Conservation (phyloP, 1,284 basidiomycete genomes). For the Trametes pubescens region DNA sequence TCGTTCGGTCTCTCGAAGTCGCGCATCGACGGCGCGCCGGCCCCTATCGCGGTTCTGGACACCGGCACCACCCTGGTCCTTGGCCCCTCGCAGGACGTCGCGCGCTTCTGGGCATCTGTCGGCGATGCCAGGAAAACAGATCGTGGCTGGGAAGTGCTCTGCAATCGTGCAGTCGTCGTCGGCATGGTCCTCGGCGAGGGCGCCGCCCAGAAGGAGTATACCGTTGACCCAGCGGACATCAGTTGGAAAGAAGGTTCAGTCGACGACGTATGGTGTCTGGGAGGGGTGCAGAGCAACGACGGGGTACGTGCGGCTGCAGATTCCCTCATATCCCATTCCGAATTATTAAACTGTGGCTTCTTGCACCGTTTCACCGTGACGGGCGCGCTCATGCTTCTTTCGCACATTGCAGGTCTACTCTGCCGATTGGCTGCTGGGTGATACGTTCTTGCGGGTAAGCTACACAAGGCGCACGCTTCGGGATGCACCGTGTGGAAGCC, state of each 20-base stretch:
- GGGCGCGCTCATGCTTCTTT: slow-evolving; percentile 21
- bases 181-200: slow-evolving; percentile 57
- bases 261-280: slow-evolving; percentile 60
- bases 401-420: slow-evolving; percentile 53
- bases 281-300: slow-evolving; percentile 65
- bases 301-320: slow-evolving; percentile 48
- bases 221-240: slow-evolving; percentile 60
- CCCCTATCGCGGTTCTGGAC: slow-evolving; percentile 62
- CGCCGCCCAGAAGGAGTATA: slow-evolving; percentile 48
- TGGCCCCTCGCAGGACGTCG: slow-evolving; percentile 59
- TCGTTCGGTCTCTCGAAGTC: slow-evolving; percentile 54
- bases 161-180: slow-evolving; percentile 55
- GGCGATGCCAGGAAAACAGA: slow-evolving; percentile 52
- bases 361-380: slow-evolving; percentile 16
- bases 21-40: slow-evolving; percentile 50
- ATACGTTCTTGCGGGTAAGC: slow-evolving; percentile 61
- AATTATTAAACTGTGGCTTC: slow-evolving; percentile 3
- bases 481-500: slow-evolving; percentile 7
- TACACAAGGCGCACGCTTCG: slow-evolving; percentile 4
- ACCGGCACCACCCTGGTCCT: slow-evolving; percentile 67
- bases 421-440: slow-evolving; percentile 71
- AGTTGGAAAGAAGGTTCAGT: slow-evolving; percentile 54
- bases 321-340: slow-evolving; percentile 3
- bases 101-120: slow-evolving; percentile 56
- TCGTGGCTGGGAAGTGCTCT: slow-evolving; percentile 60